Evolutionary conservation across 306 rosid species (phyloP).

Genomic region (Cajanus cajan): DNA sequence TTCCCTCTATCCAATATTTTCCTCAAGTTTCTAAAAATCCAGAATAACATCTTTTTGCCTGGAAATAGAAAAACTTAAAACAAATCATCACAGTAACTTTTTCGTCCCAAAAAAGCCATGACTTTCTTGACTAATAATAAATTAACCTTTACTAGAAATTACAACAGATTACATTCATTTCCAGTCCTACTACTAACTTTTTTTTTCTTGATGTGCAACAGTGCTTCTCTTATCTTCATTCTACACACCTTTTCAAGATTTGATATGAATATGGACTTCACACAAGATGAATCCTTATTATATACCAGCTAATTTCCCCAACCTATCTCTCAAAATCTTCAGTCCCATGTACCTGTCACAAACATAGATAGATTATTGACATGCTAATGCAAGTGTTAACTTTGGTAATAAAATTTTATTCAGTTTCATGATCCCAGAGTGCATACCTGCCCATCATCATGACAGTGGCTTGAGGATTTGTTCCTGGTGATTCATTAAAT

Average conservation of each 20-base stretch:
- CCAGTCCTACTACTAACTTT: slow-evolving; percentile 29
- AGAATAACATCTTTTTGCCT: neutral
- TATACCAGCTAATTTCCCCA: slow-evolving; percentile 61
- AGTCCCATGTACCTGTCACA: slow-evolving; percentile 88
- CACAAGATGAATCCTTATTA: slow-evolving; percentile 34
- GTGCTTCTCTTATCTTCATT: slow-evolving; percentile 22
- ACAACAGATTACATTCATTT: slow-evolving; percentile 33
- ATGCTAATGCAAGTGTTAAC: neutral
- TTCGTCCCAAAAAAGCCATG: neutral
- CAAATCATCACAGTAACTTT: neutral
- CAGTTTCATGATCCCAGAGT: neutral
- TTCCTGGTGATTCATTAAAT: slow-evolving; percentile 78
- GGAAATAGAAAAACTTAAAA: neutral
- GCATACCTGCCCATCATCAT: slow-evolving; percentile 97
- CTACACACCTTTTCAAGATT: neutral
- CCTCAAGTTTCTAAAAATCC: neutral
- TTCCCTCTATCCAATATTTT: neutral
- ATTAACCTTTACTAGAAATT: slow-evolving; percentile 41
- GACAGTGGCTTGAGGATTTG: slow-evolving; percentile 94
- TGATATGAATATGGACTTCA: slow-evolving; percentile 27
- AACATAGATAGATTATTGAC: slow-evolving; percentile 20
- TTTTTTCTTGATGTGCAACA: slow-evolving; percentile 1
- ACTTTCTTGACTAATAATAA: slow-evolving; percentile 7
- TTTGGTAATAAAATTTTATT: neutral
- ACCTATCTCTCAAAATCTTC: slow-evolving; percentile 75